Percentiles rank a stretch among this genome's conserved stretches.
These are phyloP conservation scores for Pogostemon cablin DNA, from an alignment of 257 asterid species.

Conservation along the genomic window DNA sequence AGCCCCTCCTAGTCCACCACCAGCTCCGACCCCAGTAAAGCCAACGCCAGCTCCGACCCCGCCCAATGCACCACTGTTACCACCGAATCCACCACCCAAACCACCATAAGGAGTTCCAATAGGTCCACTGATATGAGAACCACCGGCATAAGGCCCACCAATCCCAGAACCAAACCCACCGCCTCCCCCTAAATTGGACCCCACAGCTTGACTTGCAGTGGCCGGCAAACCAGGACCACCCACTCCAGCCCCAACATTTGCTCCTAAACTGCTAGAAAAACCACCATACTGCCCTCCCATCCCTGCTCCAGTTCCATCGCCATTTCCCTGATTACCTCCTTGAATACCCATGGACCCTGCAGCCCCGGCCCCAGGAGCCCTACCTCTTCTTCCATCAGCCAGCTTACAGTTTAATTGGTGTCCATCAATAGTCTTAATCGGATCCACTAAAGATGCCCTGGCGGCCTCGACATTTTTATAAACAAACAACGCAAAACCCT, in stretches of 20 bases:
- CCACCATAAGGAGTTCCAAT: constrained; percentile 59
- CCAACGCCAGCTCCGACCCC: constrained; percentile 36
- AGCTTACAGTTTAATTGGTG: constrained; percentile 74
- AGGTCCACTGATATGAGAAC: constrained; percentile 54
- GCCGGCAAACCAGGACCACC: constrained; percentile 53
- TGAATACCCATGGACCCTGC: constrained; percentile 48
- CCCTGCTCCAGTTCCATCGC: constrained; percentile 49
- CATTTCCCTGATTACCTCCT: constrained; percentile 47
- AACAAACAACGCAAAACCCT: constrained; percentile 83
- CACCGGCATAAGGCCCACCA: constrained; percentile 58
- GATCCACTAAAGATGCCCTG: constrained; percentile 67
- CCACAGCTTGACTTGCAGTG: constrained; percentile 51
- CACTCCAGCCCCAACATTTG: constrained; percentile 43
- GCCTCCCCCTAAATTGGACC: constrained; percentile 48
- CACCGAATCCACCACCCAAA: constrained; percentile 38
- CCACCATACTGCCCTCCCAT: constrained; percentile 61
- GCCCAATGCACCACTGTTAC: constrained; percentile 35
- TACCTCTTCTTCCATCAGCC: constrained; percentile 81
- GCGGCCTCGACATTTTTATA: constrained; percentile 79
- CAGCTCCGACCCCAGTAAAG: constrained; percentile 35
- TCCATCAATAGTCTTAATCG: constrained; percentile 73
- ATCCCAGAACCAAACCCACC: constrained; percentile 50
- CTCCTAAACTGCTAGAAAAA: constrained; percentile 46
- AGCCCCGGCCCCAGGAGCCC: constrained; percentile 46
- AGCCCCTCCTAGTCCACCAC: constrained; percentile 39